These are phyloP conservation scores for Euphrasia arctica DNA, from an alignment of 305 asterid genomes.

Conservation along the genomic window DNA sequence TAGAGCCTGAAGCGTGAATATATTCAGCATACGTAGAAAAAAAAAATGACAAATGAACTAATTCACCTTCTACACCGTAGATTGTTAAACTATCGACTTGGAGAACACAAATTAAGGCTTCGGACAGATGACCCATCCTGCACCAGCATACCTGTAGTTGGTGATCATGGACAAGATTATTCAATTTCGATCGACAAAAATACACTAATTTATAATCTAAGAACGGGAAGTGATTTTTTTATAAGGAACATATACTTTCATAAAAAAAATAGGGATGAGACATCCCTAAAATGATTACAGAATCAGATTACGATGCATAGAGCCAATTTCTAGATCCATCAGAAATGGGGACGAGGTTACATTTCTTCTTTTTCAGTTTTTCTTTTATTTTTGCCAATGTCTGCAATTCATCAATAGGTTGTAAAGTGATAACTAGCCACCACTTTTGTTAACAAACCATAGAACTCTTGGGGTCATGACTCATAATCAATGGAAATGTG, in stretches of 20 bases:
- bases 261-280: no score
- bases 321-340: no score
- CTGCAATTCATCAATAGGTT: conserved; percentile 13
- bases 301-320: no score
- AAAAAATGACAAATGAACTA: conserved; percentile 14
- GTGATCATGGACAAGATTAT: background rate
- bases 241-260: no score
- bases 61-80: conserved; percentile 60
- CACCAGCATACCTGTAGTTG: conserved; percentile 86
- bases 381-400: no score
- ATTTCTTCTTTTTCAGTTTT: no score
- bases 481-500: no score
- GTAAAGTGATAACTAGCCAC: background rate
- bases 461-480: conserved; percentile 1
- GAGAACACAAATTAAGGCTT: conserved; percentile 78
- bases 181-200: no score
- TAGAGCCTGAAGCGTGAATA: background rate
- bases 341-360: no score
- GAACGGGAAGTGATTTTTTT: no score
- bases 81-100: conserved; percentile 70
- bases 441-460: background rate
- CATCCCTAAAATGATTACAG: no score
- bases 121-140: conserved; percentile 69
- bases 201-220: no score
- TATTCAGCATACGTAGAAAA: conserved; percentile 3